Conservation (phyloP, 2,329 filamentous ascomycete genomes). For the Neopestalotiopsis sp. region DNA sequence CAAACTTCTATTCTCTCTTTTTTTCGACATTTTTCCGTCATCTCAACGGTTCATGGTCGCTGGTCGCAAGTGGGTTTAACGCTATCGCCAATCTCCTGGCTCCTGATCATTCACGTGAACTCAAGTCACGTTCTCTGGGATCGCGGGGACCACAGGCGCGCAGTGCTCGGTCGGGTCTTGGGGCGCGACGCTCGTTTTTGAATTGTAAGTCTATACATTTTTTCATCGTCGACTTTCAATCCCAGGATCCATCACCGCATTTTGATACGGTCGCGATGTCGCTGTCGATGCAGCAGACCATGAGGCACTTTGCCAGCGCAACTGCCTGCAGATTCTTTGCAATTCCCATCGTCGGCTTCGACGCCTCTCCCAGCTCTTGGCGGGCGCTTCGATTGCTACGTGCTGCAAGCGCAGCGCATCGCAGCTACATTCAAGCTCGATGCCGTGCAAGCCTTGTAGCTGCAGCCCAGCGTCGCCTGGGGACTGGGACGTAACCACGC, state of each 20-base stretch:
- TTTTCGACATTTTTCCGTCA: not conserved
- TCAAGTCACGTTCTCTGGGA: constrained; percentile 18
- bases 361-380: not conserved
- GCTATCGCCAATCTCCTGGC: constrained; percentile 13
- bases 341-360: not conserved
- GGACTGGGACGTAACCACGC: not conserved
- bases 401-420: not conserved
- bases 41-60: not conserved
- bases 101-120: constrained; percentile 16
- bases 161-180: constrained; percentile 5
- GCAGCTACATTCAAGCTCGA: constrained; percentile 3
- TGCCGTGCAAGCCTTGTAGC: constrained; percentile 8
- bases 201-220: constrained; percentile 3
- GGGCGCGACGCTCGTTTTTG: not conserved
- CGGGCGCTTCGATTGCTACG: not conserved
- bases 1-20: not conserved
- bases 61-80: constrained; percentile 9
- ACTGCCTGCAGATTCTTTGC: not conserved
- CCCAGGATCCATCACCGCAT: not conserved
- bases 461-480: constrained; percentile 2
- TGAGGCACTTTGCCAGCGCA: not conserved
- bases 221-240: not conserved
- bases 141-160: constrained; percentile 15
- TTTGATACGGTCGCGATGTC: constrained; percentile 4
- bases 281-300: not conserved